phyloP scores from a whole-genome alignment of 208 protist genomes.

The Tritrichomonas musculus region DNA sequence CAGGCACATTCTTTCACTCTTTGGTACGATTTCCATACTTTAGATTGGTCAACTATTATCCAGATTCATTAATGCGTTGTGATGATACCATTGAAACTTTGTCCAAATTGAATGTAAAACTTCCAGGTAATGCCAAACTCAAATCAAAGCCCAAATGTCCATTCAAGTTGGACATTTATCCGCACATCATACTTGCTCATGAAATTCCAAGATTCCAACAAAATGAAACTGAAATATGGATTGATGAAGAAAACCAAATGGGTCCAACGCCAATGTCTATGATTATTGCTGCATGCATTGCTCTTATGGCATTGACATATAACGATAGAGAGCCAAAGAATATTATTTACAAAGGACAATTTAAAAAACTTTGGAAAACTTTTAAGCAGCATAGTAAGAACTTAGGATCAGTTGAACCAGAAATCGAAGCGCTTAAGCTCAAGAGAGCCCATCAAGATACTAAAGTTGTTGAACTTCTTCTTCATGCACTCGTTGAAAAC shows the following conservation, averaged over 20 bases:
- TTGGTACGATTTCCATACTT: background rate
- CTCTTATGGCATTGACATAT: background rate
- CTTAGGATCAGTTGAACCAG: too few relatives aligned
- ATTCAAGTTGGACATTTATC: background rate
- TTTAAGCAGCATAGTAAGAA: too few relatives aligned
- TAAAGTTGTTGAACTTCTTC: too few relatives aligned
- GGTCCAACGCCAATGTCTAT: background rate
- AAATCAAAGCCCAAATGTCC: background rate
- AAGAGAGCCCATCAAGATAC: too few relatives aligned
- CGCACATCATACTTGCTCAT: background rate
- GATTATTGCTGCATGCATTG: background rate
- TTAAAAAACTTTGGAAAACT: too few relatives aligned
- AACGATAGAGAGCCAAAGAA: too few relatives aligned
- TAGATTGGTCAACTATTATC: background rate
- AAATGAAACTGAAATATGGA: background rate
- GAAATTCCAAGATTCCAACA: background rate
- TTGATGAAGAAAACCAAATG: background rate
- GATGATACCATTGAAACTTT: background rate
- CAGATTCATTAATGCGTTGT: background rate
- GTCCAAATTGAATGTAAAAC: background rate
- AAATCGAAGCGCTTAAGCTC: too few relatives aligned
- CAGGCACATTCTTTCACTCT: background rate
- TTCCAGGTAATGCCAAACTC: background rate
- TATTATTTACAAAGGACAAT: too few relatives aligned
- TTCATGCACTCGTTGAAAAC: too few relatives aligned